phyloP scores from a whole-genome alignment of 2,329 filamentous ascomycete genomes.

The Macrophomina phaseolina region DNA sequence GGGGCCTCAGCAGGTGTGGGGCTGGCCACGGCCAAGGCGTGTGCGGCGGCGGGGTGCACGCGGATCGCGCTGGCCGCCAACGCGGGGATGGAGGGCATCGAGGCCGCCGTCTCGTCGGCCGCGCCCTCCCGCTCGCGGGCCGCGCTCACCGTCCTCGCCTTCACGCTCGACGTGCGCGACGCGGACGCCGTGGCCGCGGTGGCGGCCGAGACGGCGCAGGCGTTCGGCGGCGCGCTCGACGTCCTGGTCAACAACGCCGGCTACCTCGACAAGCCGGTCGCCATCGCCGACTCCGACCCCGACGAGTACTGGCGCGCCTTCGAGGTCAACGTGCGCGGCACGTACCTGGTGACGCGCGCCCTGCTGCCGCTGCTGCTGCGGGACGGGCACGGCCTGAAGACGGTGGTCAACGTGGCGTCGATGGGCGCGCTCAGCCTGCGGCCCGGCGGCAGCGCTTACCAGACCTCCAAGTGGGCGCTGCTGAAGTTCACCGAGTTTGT shows the following conservation, averaged over 20 bases:
- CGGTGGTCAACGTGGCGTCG: slow-evolving; percentile 55
- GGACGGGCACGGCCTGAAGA: slow-evolving; percentile 41
- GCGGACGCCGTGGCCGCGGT: neutral
- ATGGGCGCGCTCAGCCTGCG: slow-evolving; percentile 46
- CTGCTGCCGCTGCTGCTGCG: slow-evolving; percentile 53
- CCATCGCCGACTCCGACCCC: slow-evolving; percentile 44
- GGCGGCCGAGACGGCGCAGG: neutral
- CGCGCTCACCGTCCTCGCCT: slow-evolving; percentile 50
- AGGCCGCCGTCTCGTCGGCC: slow-evolving; percentile 44
- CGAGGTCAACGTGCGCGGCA: slow-evolving; percentile 57
- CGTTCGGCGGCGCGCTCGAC: slow-evolving; percentile 42
- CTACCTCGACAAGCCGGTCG: slow-evolving; percentile 17
- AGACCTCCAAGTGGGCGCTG: slow-evolving; percentile 57
- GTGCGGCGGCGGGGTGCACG: slow-evolving; percentile 59
- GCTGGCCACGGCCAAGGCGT: slow-evolving; percentile 59
- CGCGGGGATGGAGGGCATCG: slow-evolving; percentile 49
- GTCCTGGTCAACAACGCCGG: slow-evolving; percentile 58
- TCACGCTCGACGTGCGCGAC: slow-evolving; percentile 6
- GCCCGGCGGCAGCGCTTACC: slow-evolving; percentile 45
- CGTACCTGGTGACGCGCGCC: slow-evolving; percentile 52
- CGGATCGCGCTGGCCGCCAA: slow-evolving; percentile 61
- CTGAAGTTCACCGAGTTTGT: slow-evolving; percentile 58
- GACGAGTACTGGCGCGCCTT: slow-evolving; percentile 50
- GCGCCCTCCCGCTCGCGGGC: slow-evolving; percentile 32
- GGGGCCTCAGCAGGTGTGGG: slow-evolving; percentile 64